phyloP scores from a whole-genome alignment of 148 eudicot genomes.

The Amaranthus palmeri region DNA sequence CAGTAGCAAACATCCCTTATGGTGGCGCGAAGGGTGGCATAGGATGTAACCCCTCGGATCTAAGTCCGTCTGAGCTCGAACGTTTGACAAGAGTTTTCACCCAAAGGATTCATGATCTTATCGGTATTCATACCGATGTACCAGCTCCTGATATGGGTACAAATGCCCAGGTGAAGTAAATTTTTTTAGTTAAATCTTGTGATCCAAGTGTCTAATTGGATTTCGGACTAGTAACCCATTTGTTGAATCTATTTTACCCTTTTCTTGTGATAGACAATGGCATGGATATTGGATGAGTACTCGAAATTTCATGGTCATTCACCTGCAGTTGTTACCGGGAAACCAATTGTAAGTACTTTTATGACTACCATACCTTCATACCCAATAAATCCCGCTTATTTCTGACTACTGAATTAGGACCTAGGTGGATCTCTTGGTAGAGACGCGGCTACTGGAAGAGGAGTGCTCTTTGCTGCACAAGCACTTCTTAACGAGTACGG shows the following conservation, averaged over 20 bases:
- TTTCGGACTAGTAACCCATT: too few species aligned
- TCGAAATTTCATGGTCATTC: too few species aligned
- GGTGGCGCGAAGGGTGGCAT: slow-evolving; percentile 99
- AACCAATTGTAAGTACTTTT: too few species aligned
- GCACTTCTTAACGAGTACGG: slow-evolving; percentile 86
- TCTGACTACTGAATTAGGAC: slow-evolving; percentile 41
- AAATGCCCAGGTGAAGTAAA: slow-evolving; percentile 62
- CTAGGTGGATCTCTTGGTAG: slow-evolving; percentile 99
- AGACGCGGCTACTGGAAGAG: slow-evolving; percentile 99
- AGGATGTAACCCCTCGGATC: slow-evolving; percentile 81
- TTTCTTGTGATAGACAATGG: too few species aligned
- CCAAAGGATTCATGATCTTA: slow-evolving; percentile 91
- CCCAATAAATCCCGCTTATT: not conserved
- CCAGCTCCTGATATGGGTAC: slow-evolving; percentile 99
- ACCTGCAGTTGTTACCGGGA: too few species aligned
- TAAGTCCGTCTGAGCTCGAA: slow-evolving; percentile 80
- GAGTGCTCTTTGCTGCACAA: slow-evolving; percentile 87
- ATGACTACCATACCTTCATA: too few species aligned
- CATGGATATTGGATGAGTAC: too few species aligned
- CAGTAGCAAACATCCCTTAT: slow-evolving; percentile 94
- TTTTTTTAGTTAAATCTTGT: not conserved
- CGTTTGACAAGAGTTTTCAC: slow-evolving; percentile 93
- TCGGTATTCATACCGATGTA: slow-evolving; percentile 94
- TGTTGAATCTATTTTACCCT: too few species aligned
- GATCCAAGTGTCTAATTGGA: too few species aligned